Base-by-base conservation (phyloP, 2,329 filamentous ascomycete genomes). In the Beauveria scarabaeidicola region DNA sequence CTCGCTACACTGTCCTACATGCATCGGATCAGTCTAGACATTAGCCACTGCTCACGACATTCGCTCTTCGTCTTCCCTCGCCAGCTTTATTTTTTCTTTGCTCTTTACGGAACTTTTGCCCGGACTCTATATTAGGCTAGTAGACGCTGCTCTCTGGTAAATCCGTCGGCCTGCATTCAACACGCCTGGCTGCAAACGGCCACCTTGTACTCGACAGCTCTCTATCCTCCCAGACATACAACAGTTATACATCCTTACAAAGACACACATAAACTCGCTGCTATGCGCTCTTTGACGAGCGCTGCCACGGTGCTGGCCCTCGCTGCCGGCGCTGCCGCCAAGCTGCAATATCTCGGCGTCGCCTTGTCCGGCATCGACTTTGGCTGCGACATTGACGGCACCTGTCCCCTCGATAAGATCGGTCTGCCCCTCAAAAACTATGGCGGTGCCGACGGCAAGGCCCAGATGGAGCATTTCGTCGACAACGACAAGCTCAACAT, bases 391-490 rank as follows among this genome's bases (percentile, higher is more conserved):
- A 78, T 76, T 54, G 72, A 78, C 71, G 76, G 75, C 60, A 70
- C 66, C 48, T 77, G 75, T 67, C 73, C 74, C 1, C 63, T 66
- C 5, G 65, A 65, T 15, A 72, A 69, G 0, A 66, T 70, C 17
- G 70, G 74, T 51, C 66, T 77, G 29, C 74, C 74, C 10, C 61
- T 74, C 13, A 66, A 62, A 7, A 61, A 64, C 19, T 64, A 69
- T 11, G 69, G 69, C 8, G 71, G 70, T 19, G 70, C 68, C 63
- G 71, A 61, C 44, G 56, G 60, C 56, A 10, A 53, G 46, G 60
- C 51, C 13, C 81, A 85, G 65, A 84, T 85, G 78, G 73, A 78
- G 46, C 81, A 85, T 64, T 85, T 84, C 64, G 73, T 77, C 48
- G 70, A 75, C 13, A 73, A 81, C 59, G 73, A 78, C 62, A 73